Conservation (phyloP, 148 eudicot genomes). For the Fagopyrum homotropicum region DNA sequence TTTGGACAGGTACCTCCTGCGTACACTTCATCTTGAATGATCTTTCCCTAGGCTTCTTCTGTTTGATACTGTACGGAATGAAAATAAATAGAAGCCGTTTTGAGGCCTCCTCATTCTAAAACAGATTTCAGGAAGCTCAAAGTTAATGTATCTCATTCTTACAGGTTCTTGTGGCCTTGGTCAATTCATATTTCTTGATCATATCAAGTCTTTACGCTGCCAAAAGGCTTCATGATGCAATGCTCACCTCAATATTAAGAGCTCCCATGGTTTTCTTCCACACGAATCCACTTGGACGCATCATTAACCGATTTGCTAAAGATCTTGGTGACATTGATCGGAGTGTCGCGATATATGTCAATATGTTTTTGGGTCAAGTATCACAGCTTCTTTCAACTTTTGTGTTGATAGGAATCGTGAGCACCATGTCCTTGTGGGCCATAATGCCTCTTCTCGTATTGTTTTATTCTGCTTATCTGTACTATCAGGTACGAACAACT, state of each 20-base stretch:
- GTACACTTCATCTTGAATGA: background rate
- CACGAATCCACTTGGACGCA: slow-evolving; percentile 90
- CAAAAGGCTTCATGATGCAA: slow-evolving; percentile 72
- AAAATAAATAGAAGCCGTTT: no score
- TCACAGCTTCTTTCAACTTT: slow-evolving; percentile 88
- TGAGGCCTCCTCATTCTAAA: background rate
- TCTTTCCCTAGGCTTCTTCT: background rate
- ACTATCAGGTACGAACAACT: slow-evolving; percentile 61
- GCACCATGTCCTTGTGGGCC: slow-evolving; percentile 97
- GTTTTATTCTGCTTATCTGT: slow-evolving; percentile 85
- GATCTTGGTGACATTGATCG: slow-evolving; percentile 92
- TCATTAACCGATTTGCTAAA: slow-evolving; percentile 93
- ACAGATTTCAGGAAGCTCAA: background rate
- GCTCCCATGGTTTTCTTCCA: slow-evolving; percentile 98
- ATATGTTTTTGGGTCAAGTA: slow-evolving; percentile 75
- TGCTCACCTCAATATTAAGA: slow-evolving; percentile 78
- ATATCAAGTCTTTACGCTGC: slow-evolving; percentile 89
- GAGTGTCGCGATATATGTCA: slow-evolving; percentile 62
- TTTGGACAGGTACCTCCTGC: slow-evolving; percentile 56
- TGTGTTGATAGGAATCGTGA: slow-evolving; percentile 84
- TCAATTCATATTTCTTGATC: slow-evolving; percentile 84
- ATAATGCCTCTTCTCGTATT: slow-evolving; percentile 84
- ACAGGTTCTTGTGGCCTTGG: slow-evolving; percentile 71
- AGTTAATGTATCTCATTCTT: slow-evolving; percentile 6
- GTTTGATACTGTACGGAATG: no score